Conservation (phyloP, 768 basidiomycete species). For the Suillus plorans region DNA sequence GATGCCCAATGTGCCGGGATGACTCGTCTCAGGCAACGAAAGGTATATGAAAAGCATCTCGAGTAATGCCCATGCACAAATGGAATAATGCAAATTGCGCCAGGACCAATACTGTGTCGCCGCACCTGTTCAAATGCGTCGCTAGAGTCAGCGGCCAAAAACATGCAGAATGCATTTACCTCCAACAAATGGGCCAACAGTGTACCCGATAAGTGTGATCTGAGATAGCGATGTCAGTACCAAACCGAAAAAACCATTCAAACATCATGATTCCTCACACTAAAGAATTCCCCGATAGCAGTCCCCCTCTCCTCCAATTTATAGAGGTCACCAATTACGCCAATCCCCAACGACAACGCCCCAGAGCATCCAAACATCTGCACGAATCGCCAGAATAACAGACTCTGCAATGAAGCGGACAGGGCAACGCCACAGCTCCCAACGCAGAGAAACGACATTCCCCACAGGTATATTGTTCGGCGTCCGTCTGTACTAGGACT, state of each 20-base stretch:
- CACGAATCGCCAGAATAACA: constrained; percentile 63
- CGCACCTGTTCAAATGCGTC: constrained; percentile 32
- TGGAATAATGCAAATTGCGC: constrained; percentile 53
- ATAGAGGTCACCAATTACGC: constrained; percentile 67
- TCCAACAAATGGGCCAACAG: constrained; percentile 58
- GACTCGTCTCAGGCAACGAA: constrained; percentile 67
- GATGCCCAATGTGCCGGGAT: constrained; percentile 55
- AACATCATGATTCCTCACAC: constrained; percentile 30
- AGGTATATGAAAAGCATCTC: constrained; percentile 40
- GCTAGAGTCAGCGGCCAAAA: neutral
- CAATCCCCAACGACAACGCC: constrained; percentile 52
- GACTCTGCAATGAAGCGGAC: constrained; percentile 40
- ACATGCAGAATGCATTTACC: constrained; percentile 31
- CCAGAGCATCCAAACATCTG: constrained; percentile 68
- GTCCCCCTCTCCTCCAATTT: constrained; percentile 58
- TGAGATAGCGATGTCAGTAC: neutral
- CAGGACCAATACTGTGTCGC: constrained; percentile 64
- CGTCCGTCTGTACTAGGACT: constrained; percentile 51
- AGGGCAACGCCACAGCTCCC: constrained; percentile 60
- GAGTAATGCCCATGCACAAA: constrained; percentile 42
- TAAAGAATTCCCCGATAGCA: constrained; percentile 59
- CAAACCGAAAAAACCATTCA: constrained; percentile 9
- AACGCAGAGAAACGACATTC: constrained; percentile 43
- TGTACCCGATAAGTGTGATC: constrained; percentile 59
- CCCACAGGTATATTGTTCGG: constrained; percentile 53